Evolutionary conservation across 805 yeast genomes (phyloP).

Genomic region (Wickerhamomyces pijperi): DNA sequence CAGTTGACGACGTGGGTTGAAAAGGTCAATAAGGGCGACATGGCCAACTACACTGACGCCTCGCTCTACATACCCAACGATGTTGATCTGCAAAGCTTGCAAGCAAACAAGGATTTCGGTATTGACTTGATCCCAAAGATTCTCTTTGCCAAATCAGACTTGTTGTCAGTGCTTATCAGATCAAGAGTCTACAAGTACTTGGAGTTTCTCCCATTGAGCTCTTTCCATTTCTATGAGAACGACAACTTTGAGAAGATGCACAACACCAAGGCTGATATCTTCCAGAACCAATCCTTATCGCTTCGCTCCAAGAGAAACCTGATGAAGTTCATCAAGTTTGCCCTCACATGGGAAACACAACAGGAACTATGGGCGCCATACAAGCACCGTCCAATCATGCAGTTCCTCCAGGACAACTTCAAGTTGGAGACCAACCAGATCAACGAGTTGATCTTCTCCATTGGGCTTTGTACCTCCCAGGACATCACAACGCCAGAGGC

Average conservation of each 20-base stretch:
- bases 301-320: slow-evolving; percentile 68
- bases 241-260: slow-evolving; percentile 82
- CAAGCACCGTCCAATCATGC: slow-evolving; percentile 41
- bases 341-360: slow-evolving; percentile 55
- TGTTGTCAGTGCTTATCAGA: slow-evolving; percentile 65
- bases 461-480: slow-evolving; percentile 63
- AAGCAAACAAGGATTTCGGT: slow-evolving; percentile 60
- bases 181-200: slow-evolving; percentile 84
- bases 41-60: slow-evolving; percentile 50
- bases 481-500: slow-evolving; percentile 64
- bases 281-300: slow-evolving; percentile 74
- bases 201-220: slow-evolving; percentile 81
- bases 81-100: slow-evolving; percentile 17
- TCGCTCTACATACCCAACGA: slow-evolving; percentile 67
- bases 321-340: slow-evolving; percentile 89
- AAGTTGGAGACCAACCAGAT: slow-evolving; percentile 64
- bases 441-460: slow-evolving; percentile 74
- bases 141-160: slow-evolving; percentile 83
- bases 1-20: slow-evolving; percentile 78
- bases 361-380: slow-evolving; percentile 46
- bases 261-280: slow-evolving; percentile 84
- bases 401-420: slow-evolving; percentile 54
- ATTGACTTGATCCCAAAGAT: slow-evolving; percentile 82
- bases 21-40: slow-evolving; percentile 38
- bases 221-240: slow-evolving; percentile 89